These are phyloP conservation scores for Sclerotinia subarctica DNA, from an alignment of 2,329 filamentous ascomycete species.

Conservation along the genomic window DNA sequence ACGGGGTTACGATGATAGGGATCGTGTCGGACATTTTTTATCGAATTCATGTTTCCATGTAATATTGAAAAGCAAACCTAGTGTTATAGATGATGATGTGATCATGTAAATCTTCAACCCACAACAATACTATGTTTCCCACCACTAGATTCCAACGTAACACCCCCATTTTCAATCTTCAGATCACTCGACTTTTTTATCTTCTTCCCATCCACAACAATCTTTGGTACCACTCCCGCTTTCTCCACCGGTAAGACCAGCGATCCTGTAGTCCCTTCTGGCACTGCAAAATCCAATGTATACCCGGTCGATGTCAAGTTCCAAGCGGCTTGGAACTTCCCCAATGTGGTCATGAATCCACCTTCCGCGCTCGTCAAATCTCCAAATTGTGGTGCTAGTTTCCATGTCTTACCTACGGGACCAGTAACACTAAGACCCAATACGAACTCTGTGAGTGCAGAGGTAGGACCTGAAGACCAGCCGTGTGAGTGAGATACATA, in stretches of 20 bases:
- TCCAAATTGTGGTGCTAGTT: slow-evolving; percentile 43
- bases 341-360: slow-evolving; percentile 42
- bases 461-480: slow-evolving; percentile 48
- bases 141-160: slow-evolving; percentile 3
- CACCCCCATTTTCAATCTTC: slow-evolving; percentile 2
- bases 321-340: slow-evolving; percentile 41
- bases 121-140: slow-evolving; percentile 16
- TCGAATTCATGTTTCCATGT: neutral
- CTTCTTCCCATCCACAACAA: slow-evolving; percentile 22
- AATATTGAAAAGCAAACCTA: neutral
- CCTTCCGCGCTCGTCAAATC: slow-evolving; percentile 42
- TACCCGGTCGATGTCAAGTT: slow-evolving; percentile 21
- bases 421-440: slow-evolving; percentile 43
- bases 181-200: neutral
- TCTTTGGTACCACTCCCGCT: slow-evolving; percentile 19
- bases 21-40: neutral
- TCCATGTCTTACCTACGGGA: slow-evolving; percentile 40
- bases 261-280: slow-evolving; percentile 22
- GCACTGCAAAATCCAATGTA: slow-evolving; percentile 23
- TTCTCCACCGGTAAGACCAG: slow-evolving; percentile 21
- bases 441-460: slow-evolving; percentile 44
- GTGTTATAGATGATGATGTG: neutral
- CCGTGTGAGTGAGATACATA: slow-evolving; percentile 50
- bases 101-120: neutral
- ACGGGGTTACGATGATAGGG: neutral